Evolutionary conservation across 129 eudicot genomes (phyloP), one percentile per base, ranked within the genome.

Genomic region (Saussurea involucrata): DNA sequence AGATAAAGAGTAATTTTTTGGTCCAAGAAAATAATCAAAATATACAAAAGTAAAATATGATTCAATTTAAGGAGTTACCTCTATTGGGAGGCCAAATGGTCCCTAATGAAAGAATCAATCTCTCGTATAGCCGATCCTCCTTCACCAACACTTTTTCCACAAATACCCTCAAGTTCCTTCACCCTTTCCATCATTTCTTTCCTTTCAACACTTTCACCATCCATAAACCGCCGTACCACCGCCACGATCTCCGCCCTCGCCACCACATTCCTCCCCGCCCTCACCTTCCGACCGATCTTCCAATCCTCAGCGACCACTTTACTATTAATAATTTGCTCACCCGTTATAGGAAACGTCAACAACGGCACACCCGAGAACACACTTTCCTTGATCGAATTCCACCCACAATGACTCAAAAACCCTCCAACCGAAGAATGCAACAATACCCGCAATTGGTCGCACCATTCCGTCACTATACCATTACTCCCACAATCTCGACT

Each of bases 401-500:
- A 82, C 3, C 84, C 87, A 34, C 89, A 85, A 25, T 85, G 89
- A 17, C 40, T 85, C 49, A 53, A 73, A 32, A 74, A 83, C 27
- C 87, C 87, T 31, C 83, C 81, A 0, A 78, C 8, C 1, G 84
- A 75, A 28, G 73, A 68, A 75, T 85, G 79, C 4, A 34, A 57
- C 68, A 85, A 32, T 4, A 85, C 89, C 60, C n/a, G 72, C 40
- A 82, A 25, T 44, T 85, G 89, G 33, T 82, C 80, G 63, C 89
- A 82, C 89, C 84, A 82, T 13, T 71, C 69, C 65, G 76, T 79
- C 8, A 75, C 66, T 33, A 78, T 0, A 28, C 89, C 89, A 4
- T 22, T 68, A 12, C 57, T 34, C 8, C 71, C 75, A 68, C 76
- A 69, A 76, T 68, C 22, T 0, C 13, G 33, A 9, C 44, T 60